Base-by-base conservation (phyloP, 2,329 filamentous ascomycete genomes). In the Juglanconis juglandina region DNA sequence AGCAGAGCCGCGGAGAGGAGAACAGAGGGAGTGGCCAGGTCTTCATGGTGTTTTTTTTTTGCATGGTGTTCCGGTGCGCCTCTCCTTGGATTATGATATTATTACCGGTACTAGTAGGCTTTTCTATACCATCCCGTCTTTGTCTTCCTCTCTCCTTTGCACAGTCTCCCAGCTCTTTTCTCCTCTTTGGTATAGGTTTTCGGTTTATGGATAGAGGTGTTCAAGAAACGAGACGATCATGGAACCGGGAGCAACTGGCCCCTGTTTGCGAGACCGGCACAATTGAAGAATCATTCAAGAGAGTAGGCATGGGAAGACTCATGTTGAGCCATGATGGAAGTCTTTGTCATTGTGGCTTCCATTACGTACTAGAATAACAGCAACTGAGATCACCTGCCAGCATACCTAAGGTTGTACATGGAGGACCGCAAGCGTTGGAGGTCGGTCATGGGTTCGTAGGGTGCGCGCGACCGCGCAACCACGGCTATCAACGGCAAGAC, bases 401-500 rank as follows among this genome's bases (percentile, higher is more conserved):
- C 17, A 17, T 17, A 17, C 17, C 17, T 17, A 24, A 24, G 24
- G 24, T 24, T 24, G 24, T 24, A 24, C 14, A 39, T 24, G 7
- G 33, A 35, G 35, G 49, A 52, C 24, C 24, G 24, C 24, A 48
- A 53, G 39, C 35, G 44, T 42, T 42, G 17, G 13, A 47, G n/a
- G 44, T 7, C 3, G 24, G 2, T 46, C 37, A 39, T 33, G 24
- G 41, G 35, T 35, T 30, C 50, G 35, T n/a, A 53, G 13, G 17
- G 33, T n/a, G n/a, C 41, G 8, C 30, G 10, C 13, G n/a, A 10
- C 14, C n/a, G 50, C 61, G 10, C 13, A 11, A 10, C 14, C n/a
- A 46, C 61, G 61, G 61, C 58, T 63, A 63, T 37, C 46, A 34
- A 46, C 61, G 61, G 61, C 61, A 60, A 53, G 17, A 30, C 17